Base-by-base conservation (phyloP, 805 yeast genomes). In the Pichia californica region DNA sequence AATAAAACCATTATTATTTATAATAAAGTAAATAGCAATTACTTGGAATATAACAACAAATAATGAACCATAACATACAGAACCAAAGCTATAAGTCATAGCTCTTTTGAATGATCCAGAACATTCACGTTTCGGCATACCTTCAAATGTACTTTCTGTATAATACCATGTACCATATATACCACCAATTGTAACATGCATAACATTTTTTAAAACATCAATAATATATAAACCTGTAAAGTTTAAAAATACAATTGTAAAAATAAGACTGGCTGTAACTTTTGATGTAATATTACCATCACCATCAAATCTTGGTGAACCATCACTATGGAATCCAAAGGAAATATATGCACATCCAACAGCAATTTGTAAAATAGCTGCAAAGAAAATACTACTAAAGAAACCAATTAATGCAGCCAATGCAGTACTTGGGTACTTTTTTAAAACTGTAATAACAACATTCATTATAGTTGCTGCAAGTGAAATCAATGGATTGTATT, bases 121-220 rank as follows among this genome's bases (percentile, higher is more conserved):
- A 1, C 93, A 91, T 20, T 93, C 91, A 68, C 75, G 74, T 54
- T 61, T 76, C 28, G 95, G 95, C 19, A 89, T 76, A 43, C 74
- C 76, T 16, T 84, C 74, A 28, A 45, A 53, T 9, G 55, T 44
- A 21, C 48, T 48, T 87, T 77, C 31, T 57, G 83, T 70, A 61
- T 87, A 89, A 63, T 85, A 88, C 96, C 96, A 88, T 5, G 91
- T 77, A n/a, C 96, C 96, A 59, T 77, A 89, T 28, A 88, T 79
- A 19, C 95, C 95, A 28, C 93, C 76, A 39, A 87, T 81, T 1
- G 93, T 78, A 20, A 82, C 82, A 57, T 89, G 94, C 38, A 88
- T 79, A 11, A 86, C 74, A 54, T 83, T 88, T 66, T 81, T 80
- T 49, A 85, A 69, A 18, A 88, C 93, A 62, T 88, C 96, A 16